Evolutionary conservation across 139 green algal genomes (phyloP).

Genomic region (Chlamydomonas incerta): DNA sequence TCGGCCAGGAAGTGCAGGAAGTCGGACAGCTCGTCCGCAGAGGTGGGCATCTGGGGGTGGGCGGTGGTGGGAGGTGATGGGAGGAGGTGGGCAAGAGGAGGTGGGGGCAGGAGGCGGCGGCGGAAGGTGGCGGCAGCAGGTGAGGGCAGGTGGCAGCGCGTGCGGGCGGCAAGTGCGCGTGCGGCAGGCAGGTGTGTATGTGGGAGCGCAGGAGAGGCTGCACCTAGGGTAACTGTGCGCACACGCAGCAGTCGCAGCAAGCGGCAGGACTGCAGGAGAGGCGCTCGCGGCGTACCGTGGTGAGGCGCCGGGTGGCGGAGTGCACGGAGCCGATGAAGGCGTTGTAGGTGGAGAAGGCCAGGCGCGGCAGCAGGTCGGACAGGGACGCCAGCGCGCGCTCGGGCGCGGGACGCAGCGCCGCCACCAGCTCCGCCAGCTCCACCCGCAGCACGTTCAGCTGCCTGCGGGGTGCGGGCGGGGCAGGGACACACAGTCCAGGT

Average conservation of each 20-base stretch:
- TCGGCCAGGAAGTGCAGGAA: slow-evolving; percentile 64
- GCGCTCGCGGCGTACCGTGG: too few relatives aligned
- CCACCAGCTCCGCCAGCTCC: slow-evolving; percentile 51
- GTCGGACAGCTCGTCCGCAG: slow-evolving; percentile 73
- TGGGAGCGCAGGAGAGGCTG: too few relatives aligned
- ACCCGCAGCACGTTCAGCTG: slow-evolving; percentile 61
- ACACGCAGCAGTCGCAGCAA: too few relatives aligned
- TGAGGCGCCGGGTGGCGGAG: slow-evolving; percentile 8
- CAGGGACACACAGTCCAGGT: too few relatives aligned
- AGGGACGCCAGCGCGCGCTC: slow-evolving; percentile 51
- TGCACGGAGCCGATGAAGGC: slow-evolving; percentile 65
- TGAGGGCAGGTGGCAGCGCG: too few relatives aligned
- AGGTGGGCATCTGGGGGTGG: slow-evolving; percentile 47
- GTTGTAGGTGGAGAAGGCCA: slow-evolving; percentile 64
- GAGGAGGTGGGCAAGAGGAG: too few relatives aligned
- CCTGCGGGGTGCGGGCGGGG: slow-evolving; percentile 17
- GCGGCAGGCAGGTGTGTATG: too few relatives aligned
- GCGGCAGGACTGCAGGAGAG: too few relatives aligned
- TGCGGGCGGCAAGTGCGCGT: too few relatives aligned
- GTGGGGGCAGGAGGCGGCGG: too few relatives aligned
- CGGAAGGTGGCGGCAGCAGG: too few relatives aligned
- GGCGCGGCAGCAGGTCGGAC: slow-evolving; percentile 56
- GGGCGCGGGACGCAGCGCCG: slow-evolving; percentile 60
- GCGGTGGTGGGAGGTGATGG: slow-evolving; percentile 45
- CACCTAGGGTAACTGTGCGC: too few relatives aligned